Evolutionary conservation across 805 yeast genomes (phyloP).

Genomic region (Candida oleophila): DNA sequence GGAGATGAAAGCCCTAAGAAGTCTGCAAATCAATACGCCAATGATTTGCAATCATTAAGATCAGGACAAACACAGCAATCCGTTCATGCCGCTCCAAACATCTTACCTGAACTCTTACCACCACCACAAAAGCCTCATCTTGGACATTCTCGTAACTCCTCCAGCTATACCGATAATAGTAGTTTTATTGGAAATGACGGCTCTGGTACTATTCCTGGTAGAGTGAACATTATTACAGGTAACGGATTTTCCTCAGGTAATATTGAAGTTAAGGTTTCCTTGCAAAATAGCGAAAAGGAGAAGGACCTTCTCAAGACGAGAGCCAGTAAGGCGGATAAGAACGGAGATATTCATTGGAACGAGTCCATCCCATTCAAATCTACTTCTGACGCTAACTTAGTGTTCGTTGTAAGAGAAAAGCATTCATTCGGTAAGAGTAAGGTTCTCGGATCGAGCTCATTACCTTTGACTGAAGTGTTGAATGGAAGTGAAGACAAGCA

Average conservation of each 20-base stretch:
- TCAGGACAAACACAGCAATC: conserved; percentile 22
- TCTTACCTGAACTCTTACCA: conserved; percentile 31
- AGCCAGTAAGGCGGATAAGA: conserved; percentile 44
- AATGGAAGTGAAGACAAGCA: conserved; percentile 44
- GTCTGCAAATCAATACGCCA: conserved; percentile 16
- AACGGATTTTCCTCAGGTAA: conserved; percentile 34
- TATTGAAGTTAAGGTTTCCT: conserved; percentile 53
- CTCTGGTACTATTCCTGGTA: conserved; percentile 47
- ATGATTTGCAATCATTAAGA: conserved; percentile 37
- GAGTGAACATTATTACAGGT: conserved; percentile 51
- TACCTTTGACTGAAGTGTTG: conserved; percentile 50
- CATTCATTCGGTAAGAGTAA: conserved; percentile 72
- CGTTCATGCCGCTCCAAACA: conserved; percentile 30
- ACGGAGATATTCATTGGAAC: conserved; percentile 51
- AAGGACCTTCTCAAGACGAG: conserved; percentile 69
- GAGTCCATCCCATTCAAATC: conserved; percentile 72
- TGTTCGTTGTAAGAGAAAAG: conserved; percentile 61
- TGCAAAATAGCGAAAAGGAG: conserved; percentile 45
- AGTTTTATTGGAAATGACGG: conserved; percentile 37
- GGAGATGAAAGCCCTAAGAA: conserved; percentile 4
- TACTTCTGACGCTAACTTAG: conserved; percentile 55
- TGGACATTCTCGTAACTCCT: conserved; percentile 17
- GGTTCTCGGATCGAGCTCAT: conserved; percentile 58
- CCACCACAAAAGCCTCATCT: conserved; percentile 38
- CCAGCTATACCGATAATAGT: conserved; percentile 29